These are phyloP conservation scores for Aphanomyces cochlioides DNA, from an alignment of 352 stramenopile species.

Conservation along the genomic window DNA sequence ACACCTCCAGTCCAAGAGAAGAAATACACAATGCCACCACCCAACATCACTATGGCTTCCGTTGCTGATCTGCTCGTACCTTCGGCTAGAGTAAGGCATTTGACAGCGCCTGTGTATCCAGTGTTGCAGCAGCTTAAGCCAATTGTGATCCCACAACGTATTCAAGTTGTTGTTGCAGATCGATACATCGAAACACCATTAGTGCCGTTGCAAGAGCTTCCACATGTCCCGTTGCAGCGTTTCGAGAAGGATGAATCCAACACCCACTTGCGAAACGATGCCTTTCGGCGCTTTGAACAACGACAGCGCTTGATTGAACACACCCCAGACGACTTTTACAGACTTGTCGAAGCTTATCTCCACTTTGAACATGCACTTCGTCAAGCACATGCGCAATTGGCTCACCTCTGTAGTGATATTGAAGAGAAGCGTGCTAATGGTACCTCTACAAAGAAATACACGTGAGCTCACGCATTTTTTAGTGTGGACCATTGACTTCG, in stretches of 20 bases:
- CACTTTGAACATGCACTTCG: slow-evolving; percentile 25
- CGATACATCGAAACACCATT: slow-evolving; percentile 5
- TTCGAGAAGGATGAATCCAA: slow-evolving; percentile 21
- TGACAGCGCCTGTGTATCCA: slow-evolving; percentile 27
- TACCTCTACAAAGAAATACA: not conserved
- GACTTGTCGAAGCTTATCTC: slow-evolving; percentile 28
- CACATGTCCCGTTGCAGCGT: slow-evolving; percentile 16
- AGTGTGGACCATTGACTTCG: slow-evolving; percentile 28
- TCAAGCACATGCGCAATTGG: slow-evolving; percentile 3
- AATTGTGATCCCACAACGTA: slow-evolving; percentile 10
- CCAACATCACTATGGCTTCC: slow-evolving; percentile 13
- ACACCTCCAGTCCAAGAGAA: not conserved
- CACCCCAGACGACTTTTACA: slow-evolving; percentile 17
- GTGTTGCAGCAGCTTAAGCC: slow-evolving; percentile 18
- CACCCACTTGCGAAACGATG: slow-evolving; percentile 16
- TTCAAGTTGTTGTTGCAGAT: not conserved
- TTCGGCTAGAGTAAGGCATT: not conserved
- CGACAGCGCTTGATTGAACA: slow-evolving; percentile 8
- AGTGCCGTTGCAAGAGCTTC: slow-evolving; percentile 20
- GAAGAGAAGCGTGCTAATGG: slow-evolving; percentile 6
- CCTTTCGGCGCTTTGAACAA: slow-evolving; percentile 10
- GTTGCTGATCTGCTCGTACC: slow-evolving; percentile 25
- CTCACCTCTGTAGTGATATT: slow-evolving; percentile 16
- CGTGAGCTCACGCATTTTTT: not conserved
- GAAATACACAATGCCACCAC: slow-evolving; percentile 12